Conservation (phyloP, 352 stramenopile genomes). For the Phytophthora tubulina region DNA sequence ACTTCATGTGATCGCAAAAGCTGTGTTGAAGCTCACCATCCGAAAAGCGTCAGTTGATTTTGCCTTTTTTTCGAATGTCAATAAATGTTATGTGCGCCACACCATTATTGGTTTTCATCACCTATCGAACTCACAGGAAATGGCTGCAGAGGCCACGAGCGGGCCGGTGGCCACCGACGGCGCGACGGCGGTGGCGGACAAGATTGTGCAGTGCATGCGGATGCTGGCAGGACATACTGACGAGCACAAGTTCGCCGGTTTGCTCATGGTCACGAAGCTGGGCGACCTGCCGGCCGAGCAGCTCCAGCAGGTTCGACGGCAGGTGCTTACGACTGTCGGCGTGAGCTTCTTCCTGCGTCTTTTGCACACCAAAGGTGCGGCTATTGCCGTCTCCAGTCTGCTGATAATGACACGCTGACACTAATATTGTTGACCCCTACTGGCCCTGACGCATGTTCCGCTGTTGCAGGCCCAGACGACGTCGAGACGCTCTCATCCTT, state of each 20-base stretch:
- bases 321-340: slow-evolving; percentile 75
- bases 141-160: slow-evolving; percentile 21
- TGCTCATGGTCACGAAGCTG: slow-evolving; percentile 91
- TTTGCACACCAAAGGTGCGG: slow-evolving; percentile 75
- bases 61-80: background rate
- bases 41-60: background rate
- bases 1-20: slow-evolving; percentile 72
- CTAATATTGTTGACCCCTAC: background rate
- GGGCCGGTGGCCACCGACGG: background rate
- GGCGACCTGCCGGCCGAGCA: slow-evolving; percentile 49
- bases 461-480: slow-evolving; percentile 50
- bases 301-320: slow-evolving; percentile 59
- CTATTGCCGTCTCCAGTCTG: background rate
- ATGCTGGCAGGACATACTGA: slow-evolving; percentile 79
- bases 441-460: slow-evolving; percentile 1
- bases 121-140: slow-evolving; percentile 23
- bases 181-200: slow-evolving; percentile 27
- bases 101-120: slow-evolving; percentile 17
- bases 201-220: slow-evolving; percentile 67
- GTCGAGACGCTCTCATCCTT: slow-evolving; percentile 72
- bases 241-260: slow-evolving; percentile 89
- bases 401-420: background rate
- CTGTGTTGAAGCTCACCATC: background rate
- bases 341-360: slow-evolving; percentile 81
- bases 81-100: slow-evolving; percentile 19